Percentiles rank a stretch among this genome's conserved stretches.
Conservation (phyloP, 2,329 filamentous ascomycete genomes). For the Fusarium caatingaense region DNA sequence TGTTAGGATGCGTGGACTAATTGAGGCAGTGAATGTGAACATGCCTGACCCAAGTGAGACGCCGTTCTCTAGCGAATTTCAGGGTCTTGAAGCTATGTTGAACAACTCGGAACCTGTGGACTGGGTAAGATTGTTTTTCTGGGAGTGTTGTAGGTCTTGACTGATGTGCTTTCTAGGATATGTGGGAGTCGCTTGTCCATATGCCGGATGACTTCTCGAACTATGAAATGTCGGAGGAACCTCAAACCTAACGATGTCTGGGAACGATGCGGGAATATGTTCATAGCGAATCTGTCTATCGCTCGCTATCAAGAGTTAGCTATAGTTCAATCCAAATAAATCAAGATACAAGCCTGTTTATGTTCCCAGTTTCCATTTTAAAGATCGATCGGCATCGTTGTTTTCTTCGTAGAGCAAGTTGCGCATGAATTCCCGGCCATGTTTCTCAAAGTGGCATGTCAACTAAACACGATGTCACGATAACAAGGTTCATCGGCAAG, state of each 20-base stretch:
- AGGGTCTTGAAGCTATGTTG: slow-evolving; percentile 30
- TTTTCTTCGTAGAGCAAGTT: no score
- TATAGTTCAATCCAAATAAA: no score
- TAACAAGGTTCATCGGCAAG: neutral
- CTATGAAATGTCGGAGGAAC: slow-evolving; percentile 12
- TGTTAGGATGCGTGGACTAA: no score
- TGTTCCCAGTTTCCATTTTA: no score
- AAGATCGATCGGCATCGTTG: no score
- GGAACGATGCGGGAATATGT: no score
- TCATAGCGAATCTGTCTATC: no score
- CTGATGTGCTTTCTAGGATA: slow-evolving; percentile 8
- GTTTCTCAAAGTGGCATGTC: neutral
- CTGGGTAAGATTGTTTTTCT: slow-evolving; percentile 8
- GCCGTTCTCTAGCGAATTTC: slow-evolving; percentile 1
- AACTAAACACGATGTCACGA: neutral
- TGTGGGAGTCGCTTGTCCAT: slow-evolving; percentile 29
- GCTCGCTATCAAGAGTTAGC: no score
- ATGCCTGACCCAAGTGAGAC: neutral
- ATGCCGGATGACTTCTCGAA: slow-evolving; percentile 23
- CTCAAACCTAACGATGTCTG: neutral
- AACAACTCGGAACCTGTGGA: slow-evolving; percentile 28
- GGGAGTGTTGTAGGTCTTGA: rapidly evolving
- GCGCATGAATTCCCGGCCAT: neutral
- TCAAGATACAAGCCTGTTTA: no score
- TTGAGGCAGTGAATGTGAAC: neutral